Evolutionary conservation across 108 stramenopile genomes (phyloP), one percentile per base, ranked within the genome.

Genomic region (Mayamaea pseudoterrestris): DNA sequence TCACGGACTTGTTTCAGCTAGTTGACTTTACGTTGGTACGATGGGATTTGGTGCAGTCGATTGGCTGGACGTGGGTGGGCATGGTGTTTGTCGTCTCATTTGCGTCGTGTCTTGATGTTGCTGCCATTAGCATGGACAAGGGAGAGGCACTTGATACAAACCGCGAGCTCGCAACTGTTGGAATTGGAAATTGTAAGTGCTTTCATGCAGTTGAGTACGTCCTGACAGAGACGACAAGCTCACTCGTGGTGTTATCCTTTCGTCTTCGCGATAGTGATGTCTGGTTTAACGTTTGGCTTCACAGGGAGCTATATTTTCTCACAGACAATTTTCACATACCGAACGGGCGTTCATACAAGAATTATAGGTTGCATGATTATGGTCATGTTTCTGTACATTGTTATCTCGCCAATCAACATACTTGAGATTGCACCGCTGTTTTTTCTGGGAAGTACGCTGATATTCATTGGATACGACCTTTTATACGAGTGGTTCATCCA

Each of bases 41-140:
- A 39, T 95, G 94, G 96, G 55, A 70, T 50, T 67, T 85, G 22
- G 42, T 66, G 7, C 47, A 60, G 20, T 46, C 80, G 26, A 57
- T 90, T 26, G 41, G 93, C 2, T 66, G 88, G 7, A 84, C 82
- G 16, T 90, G 89, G 89, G 46, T 76, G 6, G 94, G 89, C n/a
- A 93, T 98, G 97, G 90, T 87, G 28, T 90, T 96, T 57, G 97
- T 98, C 1, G 97, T 98, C n/a, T 91, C 91, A 1, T 98, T 98
- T 66, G 79, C 86, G 18, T 89, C 86, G 27, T 95, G 93, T 47
- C 56, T 98, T 17, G 97, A 98, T 59, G 88, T 98, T 3, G 95
- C 97, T 2, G 97, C 87, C 11, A 89, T 89, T 46, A 35, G 53
- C 7, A 83, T 89, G 71, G 82, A 89, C 32, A 89, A 78, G 87